Percentiles rank a stretch among this genome's conserved stretches.
These are phyloP conservation scores for Oxyria digyna DNA, from an alignment of 148 eudicot species.

Conservation along the genomic window DNA sequence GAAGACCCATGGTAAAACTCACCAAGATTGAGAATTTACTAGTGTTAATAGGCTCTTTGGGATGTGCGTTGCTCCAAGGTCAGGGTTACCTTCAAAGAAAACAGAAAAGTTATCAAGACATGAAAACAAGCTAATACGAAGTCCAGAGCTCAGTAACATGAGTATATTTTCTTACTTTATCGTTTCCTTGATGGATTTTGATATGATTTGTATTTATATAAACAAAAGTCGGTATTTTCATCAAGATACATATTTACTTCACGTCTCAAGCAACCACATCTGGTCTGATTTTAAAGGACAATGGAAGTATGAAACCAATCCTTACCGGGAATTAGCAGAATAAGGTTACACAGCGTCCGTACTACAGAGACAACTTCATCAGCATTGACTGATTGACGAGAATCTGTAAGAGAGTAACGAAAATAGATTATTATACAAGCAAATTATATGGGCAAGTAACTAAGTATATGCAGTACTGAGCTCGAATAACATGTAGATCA, in stretches of 20 bases:
- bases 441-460: not conserved
- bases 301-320: not conserved
- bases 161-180: not conserved
- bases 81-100: constrained; percentile 33
- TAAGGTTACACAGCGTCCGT: constrained; percentile 1
- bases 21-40: constrained; percentile 40
- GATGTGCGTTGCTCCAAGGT: constrained; percentile 25
- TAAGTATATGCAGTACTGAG: not conserved
- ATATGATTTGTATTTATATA: not conserved
- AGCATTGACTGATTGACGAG: not conserved
- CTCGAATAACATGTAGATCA: not conserved
- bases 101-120: not conserved
- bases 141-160: not conserved
- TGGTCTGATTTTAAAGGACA: not conserved
- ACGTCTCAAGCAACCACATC: constrained; percentile 1
- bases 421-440: not conserved
- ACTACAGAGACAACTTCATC: constrained; percentile 2
- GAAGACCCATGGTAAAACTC: constrained; percentile 8
- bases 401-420: not conserved
- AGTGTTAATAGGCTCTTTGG: constrained; percentile 31
- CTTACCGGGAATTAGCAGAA: not conserved
- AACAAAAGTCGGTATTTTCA: not conserved
- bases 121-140: not conserved
- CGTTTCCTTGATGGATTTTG: not conserved
- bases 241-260: not conserved